Evolutionary conservation across 2,329 filamentous ascomycete species (phyloP), one percentile per base, ranked within the genome.

Genomic region (Colletotrichum sp.): DNA sequence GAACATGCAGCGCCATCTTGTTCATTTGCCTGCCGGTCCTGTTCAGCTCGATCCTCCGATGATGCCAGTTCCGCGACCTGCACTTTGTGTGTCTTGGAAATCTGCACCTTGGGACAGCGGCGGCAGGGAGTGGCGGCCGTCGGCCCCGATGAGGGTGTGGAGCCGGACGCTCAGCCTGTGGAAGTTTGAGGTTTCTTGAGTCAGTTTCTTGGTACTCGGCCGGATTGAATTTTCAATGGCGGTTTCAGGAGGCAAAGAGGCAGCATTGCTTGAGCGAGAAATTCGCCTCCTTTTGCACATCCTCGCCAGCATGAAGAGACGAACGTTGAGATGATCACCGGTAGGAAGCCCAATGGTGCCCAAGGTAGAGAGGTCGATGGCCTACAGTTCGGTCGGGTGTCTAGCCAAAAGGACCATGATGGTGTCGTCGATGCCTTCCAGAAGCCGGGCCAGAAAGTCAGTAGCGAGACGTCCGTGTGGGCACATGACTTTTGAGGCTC

Each of bases 181-280:
- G 27, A 33, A 69, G 62, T 73, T 71, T 70, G 33, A 58, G 68
- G 62, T 62, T 51, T 43, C 68, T 58, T 57, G 71, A 73, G 61
- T 73, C 71, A 66, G 21, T 51, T 36, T 33, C 27, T 43, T 58
- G 61, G 27, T 55, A 70, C 63, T 67, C 55, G 69, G 62, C 68
- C 55, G 68, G 57, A 74, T 63, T 74, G 69, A 67, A 74, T 71
- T 73, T 74, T 65, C 51, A 64, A 58, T 65, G n/a, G 69, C 18
- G 72, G 72, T 73, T 74, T 74, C 72, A 74, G 70, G 69, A 69
- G 47, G 54, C 36, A 62, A 58, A 59, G 59, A 34, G 36, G 61
- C 59, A 59, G 47, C 47, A 62, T 65, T 47, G 55, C 62, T 57
- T 62, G 57, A 62, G 68, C 72, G 68, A 74, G 47, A 47, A 21